A percentile compares a stretch with the other conserved stretches of the same genome.
phyloP scores from a whole-genome alignment of 495 filamentous ascomycete species.

The Penicillium cinerascens region DNA sequence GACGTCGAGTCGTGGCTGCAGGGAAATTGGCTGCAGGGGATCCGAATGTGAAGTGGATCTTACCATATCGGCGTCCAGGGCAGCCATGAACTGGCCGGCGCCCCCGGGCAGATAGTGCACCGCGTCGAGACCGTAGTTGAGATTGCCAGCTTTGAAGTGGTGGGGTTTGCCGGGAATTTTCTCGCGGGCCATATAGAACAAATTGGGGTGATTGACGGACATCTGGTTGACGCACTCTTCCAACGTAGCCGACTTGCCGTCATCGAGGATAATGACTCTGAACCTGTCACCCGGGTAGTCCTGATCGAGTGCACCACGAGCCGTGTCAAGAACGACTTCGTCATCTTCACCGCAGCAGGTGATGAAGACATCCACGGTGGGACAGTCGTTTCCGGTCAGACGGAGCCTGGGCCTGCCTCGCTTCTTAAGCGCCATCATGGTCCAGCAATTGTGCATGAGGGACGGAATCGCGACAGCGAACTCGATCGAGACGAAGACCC shows the following conservation, averaged over 20 bases:
- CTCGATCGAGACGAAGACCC: conserved; percentile 42
- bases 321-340: conserved; percentile 52
- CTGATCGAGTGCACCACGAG: conserved; percentile 41
- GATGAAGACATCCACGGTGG: conserved; percentile 50
- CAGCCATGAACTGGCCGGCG: conserved; percentile 46
- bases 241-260: conserved; percentile 38
- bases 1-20: neutral
- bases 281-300: conserved; percentile 51
- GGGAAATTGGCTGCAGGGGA: neutral
- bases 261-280: conserved; percentile 51
- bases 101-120: conserved; percentile 34
- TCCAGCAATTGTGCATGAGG: conserved; percentile 42
- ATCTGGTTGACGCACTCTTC: conserved; percentile 27
- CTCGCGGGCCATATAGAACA: conserved; percentile 46
- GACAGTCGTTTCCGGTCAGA: conserved; percentile 41
- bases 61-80: conserved; percentile 54
- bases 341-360: conserved; percentile 51
- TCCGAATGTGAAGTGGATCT: conserved; percentile 2
- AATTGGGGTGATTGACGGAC: conserved; percentile 30
- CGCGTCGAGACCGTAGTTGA: conserved; percentile 46
- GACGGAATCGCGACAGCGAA: conserved; percentile 36
- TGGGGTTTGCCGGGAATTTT: conserved; percentile 46
- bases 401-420: conserved; percentile 36
- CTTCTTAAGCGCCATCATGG: conserved; percentile 40
- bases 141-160: conserved; percentile 56